These are phyloP conservation scores for Fusarium sacchari DNA, from an alignment of 2,329 filamentous ascomycete genomes.

Conservation along the genomic window DNA sequence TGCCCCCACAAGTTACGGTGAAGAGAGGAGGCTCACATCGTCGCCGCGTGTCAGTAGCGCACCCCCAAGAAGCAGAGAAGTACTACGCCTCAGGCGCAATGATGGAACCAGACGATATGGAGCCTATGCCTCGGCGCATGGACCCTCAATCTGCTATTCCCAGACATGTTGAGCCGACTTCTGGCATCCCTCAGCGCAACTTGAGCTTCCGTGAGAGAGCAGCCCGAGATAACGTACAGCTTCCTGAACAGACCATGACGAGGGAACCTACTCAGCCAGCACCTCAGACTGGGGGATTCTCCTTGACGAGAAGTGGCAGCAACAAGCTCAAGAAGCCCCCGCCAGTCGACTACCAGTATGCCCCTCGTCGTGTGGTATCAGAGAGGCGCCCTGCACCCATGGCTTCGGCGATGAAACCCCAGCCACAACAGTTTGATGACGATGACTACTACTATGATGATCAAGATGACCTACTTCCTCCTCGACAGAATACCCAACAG, in stretches of 20 bases:
- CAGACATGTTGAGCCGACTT: conserved; percentile 54
- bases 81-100: conserved; percentile 34
- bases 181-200: conserved; percentile 61
- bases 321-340: conserved; percentile 69
- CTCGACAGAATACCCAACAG: conserved; percentile 16
- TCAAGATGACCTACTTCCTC: conserved; percentile 20
- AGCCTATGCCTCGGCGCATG: conserved; percentile 20
- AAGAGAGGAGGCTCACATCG: conserved; percentile 33
- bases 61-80: conserved; percentile 35
- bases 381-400: conserved; percentile 47
- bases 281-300: conserved; percentile 49
- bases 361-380: conserved; percentile 53
- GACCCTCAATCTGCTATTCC: conserved; percentile 51
- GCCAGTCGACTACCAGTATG: conserved; percentile 61
- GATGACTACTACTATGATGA: conserved; percentile 36
- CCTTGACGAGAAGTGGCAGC: conserved; percentile 60
- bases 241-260: conserved; percentile 45
- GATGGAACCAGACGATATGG: conserved; percentile 33
- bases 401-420: conserved; percentile 13
- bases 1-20: conserved; percentile 23
- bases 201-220: conserved; percentile 70
- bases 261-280: conserved; percentile 43
- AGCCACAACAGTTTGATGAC: conserved; percentile 24
- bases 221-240: conserved; percentile 54
- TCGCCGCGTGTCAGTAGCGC: conserved; percentile 31